phyloP scores from a whole-genome alignment of 176 grass and related monocot species.

The Musa troglodytarum region DNA sequence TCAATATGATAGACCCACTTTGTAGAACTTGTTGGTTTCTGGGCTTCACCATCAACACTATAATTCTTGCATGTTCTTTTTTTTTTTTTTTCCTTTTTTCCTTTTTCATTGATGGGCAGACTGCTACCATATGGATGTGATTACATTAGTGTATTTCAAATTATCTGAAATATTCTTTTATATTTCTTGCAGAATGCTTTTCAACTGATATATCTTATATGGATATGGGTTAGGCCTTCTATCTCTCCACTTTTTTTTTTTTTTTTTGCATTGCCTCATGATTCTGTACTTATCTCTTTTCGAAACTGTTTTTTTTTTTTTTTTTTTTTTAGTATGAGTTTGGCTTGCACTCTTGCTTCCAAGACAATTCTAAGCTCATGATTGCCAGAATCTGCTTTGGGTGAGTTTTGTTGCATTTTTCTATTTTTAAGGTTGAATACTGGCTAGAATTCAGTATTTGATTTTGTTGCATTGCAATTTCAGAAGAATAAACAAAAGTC shows the following conservation, averaged over 20 bases:
- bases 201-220: constrained; percentile 88
- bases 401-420: constrained; percentile 23
- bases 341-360: constrained; percentile 77
- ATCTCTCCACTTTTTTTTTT: background rate
- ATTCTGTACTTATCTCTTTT: background rate
- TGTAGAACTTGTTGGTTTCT: no score
- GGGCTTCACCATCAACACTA: no score
- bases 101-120: background rate
- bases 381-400: constrained; percentile 59
- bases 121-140: background rate
- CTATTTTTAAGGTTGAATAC: no score
- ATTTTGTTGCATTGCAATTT: no score
- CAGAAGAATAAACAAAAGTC: no score
- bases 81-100: no score
- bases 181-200: constrained; percentile 52
- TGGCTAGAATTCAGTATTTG: no score
- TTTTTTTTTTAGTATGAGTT: constrained; percentile 56
- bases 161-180: background rate
- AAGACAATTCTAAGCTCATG: constrained; percentile 48
- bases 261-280: background rate
- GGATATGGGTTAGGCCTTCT: constrained; percentile 54
- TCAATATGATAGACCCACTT: no score
- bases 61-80: no score
- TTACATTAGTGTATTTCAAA: background rate
- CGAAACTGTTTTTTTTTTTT: background rate